Conservation (phyloP, 306 rosid species). For the Gleditsia sinensis region DNA sequence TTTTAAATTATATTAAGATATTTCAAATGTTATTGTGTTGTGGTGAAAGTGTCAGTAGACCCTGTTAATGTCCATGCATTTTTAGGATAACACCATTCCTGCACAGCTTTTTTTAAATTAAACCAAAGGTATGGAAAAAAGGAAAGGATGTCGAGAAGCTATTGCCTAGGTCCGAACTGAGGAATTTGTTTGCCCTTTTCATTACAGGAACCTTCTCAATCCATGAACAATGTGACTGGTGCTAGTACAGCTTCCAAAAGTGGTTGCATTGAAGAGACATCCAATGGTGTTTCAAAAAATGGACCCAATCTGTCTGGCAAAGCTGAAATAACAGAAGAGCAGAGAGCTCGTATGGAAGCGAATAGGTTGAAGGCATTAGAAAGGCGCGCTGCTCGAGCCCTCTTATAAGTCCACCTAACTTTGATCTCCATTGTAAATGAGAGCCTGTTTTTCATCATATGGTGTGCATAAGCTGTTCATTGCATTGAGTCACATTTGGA, state of each 20-base stretch:
- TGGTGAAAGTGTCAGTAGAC: no score
- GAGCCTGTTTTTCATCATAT: neutral
- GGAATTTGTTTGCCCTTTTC: slow-evolving; percentile 18
- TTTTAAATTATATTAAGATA: no score
- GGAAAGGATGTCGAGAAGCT: slow-evolving; percentile 13
- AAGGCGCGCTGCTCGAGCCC: slow-evolving; percentile 69
- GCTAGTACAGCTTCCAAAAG: slow-evolving; percentile 16
- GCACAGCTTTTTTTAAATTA: neutral
- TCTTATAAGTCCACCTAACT: slow-evolving; percentile 31
- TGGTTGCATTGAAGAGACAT: slow-evolving; percentile 23
- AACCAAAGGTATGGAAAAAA: neutral
- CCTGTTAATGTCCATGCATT: no score
- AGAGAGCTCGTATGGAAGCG: slow-evolving; percentile 82
- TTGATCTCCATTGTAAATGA: slow-evolving; percentile 15
- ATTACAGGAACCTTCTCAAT: slow-evolving; percentile 56
- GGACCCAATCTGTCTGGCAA: slow-evolving; percentile 36
- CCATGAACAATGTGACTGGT: neutral
- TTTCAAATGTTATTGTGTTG: no score
- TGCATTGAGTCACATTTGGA: neutral
- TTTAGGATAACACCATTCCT: no score
- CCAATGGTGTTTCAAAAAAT: slow-evolving; percentile 40
- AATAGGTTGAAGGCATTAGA: slow-evolving; percentile 87
- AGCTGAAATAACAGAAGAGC: slow-evolving; percentile 67
- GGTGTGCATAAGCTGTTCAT: neutral
- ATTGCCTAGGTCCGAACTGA: neutral